These are phyloP conservation scores for Nitzschia inconspicua DNA, from an alignment of 108 stramenopile species.

Conservation along the genomic window DNA sequence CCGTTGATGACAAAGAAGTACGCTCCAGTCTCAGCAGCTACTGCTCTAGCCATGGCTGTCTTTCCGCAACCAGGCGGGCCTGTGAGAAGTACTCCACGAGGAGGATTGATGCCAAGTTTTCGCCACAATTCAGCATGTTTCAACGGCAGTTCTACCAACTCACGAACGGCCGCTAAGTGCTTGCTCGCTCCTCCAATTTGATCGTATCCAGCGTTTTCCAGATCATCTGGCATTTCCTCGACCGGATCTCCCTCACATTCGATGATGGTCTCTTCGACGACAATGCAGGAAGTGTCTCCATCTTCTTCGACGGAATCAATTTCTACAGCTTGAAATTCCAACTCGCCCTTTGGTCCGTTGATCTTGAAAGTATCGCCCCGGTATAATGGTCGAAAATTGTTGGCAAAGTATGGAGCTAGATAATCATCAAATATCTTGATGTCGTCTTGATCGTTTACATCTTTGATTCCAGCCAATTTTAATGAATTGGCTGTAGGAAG, in stretches of 20 bases:
- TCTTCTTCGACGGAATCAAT: conserved; percentile 86
- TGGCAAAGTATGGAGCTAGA: conserved; percentile 83
- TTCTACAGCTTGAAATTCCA: conserved; percentile 82
- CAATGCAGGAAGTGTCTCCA: conserved; percentile 76
- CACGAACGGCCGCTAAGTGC: conserved; percentile 94
- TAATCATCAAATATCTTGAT: conserved; percentile 69
- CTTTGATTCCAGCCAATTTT: conserved; percentile 46
- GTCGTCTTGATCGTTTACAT: conserved; percentile 32
- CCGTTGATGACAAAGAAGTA: conserved; percentile 97
- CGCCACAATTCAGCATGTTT: conserved; percentile 96
- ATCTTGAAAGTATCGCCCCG: conserved; percentile 74
- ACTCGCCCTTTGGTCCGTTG: conserved; percentile 66
- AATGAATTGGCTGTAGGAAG: conserved; percentile 69
- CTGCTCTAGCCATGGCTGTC: conserved; percentile 93
- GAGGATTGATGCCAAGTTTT: conserved; percentile 90
- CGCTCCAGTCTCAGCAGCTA: conserved; percentile 95
- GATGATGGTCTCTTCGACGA: conserved; percentile 85
- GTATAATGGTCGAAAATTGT: conserved; percentile 74
- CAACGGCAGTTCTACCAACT: conserved; percentile 96
- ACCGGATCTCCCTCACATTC: conserved; percentile 80
- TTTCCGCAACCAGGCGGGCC: conserved; percentile 98
- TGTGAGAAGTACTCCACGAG: conserved; percentile 94
- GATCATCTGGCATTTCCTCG: conserved; percentile 79
- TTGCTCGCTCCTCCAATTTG: conserved; percentile 96
- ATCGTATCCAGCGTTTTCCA: conserved; percentile 95